These are phyloP conservation scores for Limonomyces culmigenus DNA, from an alignment of 1,284 basidiomycete genomes.

Conservation along the genomic window DNA sequence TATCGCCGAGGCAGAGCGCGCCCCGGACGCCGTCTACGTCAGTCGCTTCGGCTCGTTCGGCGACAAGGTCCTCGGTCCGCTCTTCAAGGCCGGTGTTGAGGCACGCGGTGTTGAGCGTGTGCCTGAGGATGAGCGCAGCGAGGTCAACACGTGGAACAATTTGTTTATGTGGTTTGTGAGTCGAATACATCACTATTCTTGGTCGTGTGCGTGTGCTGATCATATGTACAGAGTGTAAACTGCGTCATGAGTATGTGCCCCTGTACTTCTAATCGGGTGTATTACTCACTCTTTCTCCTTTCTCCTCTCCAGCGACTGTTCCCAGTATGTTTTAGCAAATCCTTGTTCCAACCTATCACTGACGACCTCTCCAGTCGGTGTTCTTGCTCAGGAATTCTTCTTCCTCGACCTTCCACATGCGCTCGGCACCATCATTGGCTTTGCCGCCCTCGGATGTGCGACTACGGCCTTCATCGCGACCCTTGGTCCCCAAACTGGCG, in stretches of 20 bases:
- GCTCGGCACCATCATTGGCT: constrained; percentile 25
- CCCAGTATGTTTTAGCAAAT: no score
- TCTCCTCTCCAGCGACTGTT: no score
- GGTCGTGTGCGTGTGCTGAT: not conserved
- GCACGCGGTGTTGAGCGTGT: constrained; percentile 34
- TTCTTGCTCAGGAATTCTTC: constrained; percentile 32
- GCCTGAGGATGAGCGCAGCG: constrained; percentile 27
- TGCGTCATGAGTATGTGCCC: not conserved
- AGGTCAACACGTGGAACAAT: constrained; percentile 34
- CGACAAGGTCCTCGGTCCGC: constrained; percentile 18
- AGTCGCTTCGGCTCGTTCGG: constrained; percentile 20
- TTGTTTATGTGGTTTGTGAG: not conserved
- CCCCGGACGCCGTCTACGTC: constrained; percentile 17
- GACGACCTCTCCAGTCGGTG: constrained; percentile 39
- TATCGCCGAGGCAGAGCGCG: constrained; percentile 2
- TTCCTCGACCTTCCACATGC: constrained; percentile 27
- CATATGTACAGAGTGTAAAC: not conserved
- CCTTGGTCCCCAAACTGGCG: constrained; percentile 41
- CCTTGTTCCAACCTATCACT: no score
- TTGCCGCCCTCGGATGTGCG: constrained; percentile 22
- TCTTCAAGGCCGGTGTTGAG: constrained; percentile 29
- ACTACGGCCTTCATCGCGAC: constrained; percentile 34
- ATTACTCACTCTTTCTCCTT: no score
- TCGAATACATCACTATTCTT: not conserved
- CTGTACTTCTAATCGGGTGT: constrained; percentile 3